Percentiles rank a stretch among this genome's conserved stretches.
These are phyloP conservation scores for Boletus barrowsii DNA, from an alignment of 768 basidiomycete genomes.

Conservation along the genomic window DNA sequence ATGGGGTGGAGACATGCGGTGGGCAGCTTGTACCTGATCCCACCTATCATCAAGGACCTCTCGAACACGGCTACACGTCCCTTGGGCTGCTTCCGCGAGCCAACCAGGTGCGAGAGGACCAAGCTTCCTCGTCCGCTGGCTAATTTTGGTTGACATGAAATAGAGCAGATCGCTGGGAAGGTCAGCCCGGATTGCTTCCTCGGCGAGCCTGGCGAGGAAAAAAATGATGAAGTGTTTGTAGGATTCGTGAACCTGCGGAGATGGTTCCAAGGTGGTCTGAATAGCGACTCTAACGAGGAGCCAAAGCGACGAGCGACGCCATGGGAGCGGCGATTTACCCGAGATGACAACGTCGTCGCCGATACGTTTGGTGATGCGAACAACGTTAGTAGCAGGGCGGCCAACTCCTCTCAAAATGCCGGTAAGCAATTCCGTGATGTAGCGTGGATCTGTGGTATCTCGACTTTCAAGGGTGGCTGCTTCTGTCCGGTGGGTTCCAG, in stretches of 20 bases:
- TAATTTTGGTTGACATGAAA: slow-evolving; percentile 28
- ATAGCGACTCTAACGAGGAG: slow-evolving; percentile 32
- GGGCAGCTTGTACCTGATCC: slow-evolving; percentile 25
- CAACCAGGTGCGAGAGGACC: slow-evolving; percentile 24
- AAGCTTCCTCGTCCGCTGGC: slow-evolving; percentile 23
- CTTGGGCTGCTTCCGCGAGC: slow-evolving; percentile 35
- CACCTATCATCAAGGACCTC: slow-evolving; percentile 33
- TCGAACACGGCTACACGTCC: slow-evolving; percentile 41
- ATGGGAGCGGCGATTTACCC: slow-evolving; percentile 22
- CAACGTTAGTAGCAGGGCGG: slow-evolving; percentile 3
- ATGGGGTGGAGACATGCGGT: slow-evolving; percentile 18
- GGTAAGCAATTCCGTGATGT: slow-evolving; percentile 44
- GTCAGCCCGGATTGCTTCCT: slow-evolving; percentile 12
- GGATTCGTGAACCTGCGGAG: slow-evolving; percentile 3
- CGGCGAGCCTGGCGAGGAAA: slow-evolving; percentile 31
- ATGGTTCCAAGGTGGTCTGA: slow-evolving; percentile 27
- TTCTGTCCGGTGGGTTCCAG: too few species aligned
- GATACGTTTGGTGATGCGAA: slow-evolving; percentile 31
- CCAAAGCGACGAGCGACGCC: slow-evolving; percentile 38
- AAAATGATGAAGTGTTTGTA: slow-evolving; percentile 52
- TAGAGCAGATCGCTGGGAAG: slow-evolving; percentile 27
- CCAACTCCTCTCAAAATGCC: slow-evolving; percentile 40
- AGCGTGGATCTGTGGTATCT: slow-evolving; percentile 36
- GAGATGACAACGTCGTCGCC: slow-evolving; percentile 29
- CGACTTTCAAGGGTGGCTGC: not conserved